These are phyloP conservation scores for Massarina eburnea DNA, from an alignment of 2,329 filamentous ascomycete species.

Conservation along the genomic window DNA sequence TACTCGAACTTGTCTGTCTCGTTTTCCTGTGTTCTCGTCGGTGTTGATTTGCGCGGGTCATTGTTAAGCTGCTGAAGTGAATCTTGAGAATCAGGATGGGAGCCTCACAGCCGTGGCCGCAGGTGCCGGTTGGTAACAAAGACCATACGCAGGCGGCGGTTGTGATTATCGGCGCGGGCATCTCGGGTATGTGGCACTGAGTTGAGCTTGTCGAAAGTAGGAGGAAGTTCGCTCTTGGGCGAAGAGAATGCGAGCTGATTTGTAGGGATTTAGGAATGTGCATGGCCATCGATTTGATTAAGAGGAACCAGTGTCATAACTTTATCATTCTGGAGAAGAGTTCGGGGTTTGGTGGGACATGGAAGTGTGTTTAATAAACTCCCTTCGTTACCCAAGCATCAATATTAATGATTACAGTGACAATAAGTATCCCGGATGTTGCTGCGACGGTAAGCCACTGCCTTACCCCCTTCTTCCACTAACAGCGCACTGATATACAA, in stretches of 20 bases:
- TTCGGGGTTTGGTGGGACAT: slow-evolving; percentile 56
- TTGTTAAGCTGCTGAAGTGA: too few relatives aligned
- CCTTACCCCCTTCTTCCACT: neutral
- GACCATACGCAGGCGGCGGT: slow-evolving; percentile 56
- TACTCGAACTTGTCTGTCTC: too few relatives aligned
- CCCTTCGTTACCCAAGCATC: neutral
- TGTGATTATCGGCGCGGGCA: slow-evolving; percentile 60
- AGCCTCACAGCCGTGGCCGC: slow-evolving; percentile 47
- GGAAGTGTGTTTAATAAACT: slow-evolving; percentile 33
- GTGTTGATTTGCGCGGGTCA: neutral
- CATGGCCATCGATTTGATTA: slow-evolving; percentile 60
- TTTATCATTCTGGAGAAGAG: slow-evolving; percentile 61
- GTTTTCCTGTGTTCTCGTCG: neutral
- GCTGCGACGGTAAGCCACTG: slow-evolving; percentile 49
- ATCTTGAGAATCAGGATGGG: slow-evolving; percentile 39
- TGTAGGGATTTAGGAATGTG: slow-evolving; percentile 48
- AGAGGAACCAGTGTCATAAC: slow-evolving; percentile 54
- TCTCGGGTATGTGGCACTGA: slow-evolving; percentile 47
- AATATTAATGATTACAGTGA: slow-evolving; percentile 36
- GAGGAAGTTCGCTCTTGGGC: neutral
- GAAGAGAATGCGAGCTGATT: neutral
- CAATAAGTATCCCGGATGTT: slow-evolving; percentile 60
- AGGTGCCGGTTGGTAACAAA: slow-evolving; percentile 51
- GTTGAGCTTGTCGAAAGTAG: too few relatives aligned
- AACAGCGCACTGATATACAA: neutral